Conservation (phyloP, 2,329 filamentous ascomycete genomes). For the Pseudogymnoascus sp. region DNA sequence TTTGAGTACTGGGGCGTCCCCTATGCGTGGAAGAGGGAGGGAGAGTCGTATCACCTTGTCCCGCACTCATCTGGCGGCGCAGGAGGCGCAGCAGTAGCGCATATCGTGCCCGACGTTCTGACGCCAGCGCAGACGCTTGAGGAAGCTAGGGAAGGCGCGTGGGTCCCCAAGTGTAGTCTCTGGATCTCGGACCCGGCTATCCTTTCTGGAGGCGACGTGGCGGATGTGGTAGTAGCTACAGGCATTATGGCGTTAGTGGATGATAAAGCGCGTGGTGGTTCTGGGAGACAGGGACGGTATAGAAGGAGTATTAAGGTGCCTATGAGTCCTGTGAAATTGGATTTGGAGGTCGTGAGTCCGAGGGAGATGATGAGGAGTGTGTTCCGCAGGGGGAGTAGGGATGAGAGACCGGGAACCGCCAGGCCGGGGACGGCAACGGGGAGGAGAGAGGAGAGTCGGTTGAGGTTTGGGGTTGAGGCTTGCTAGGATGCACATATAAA, state of each 20-base stretch:
- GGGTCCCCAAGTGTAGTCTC: slow-evolving; percentile 85
- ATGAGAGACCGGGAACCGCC: not conserved
- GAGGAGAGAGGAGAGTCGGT: not conserved
- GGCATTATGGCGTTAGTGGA: slow-evolving; percentile 83
- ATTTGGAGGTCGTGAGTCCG: slow-evolving; percentile 54
- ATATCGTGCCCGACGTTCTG: slow-evolving; percentile 74
- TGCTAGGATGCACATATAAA: not conserved
- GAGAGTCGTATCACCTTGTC: slow-evolving; percentile 72
- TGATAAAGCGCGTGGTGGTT: slow-evolving; percentile 65
- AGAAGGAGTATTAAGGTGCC: slow-evolving; percentile 33
- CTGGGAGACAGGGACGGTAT: not conserved
- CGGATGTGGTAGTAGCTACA: slow-evolving; percentile 82
- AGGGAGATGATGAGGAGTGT: slow-evolving; percentile 56
- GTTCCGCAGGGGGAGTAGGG: slow-evolving; percentile 41
- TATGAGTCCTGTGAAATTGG: slow-evolving; percentile 37
- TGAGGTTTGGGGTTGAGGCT: not conserved
- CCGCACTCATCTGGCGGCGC: slow-evolving; percentile 42
- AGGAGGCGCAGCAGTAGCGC: slow-evolving; percentile 55
- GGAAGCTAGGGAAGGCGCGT: slow-evolving; percentile 73
- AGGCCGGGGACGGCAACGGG: not conserved
- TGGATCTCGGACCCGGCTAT: slow-evolving; percentile 74
- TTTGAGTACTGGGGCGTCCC: slow-evolving; percentile 88
- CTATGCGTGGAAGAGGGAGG: slow-evolving; percentile 75
- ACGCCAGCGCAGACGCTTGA: slow-evolving; percentile 61
- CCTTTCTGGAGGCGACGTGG: slow-evolving; percentile 48